Conservation (phyloP, 176 grass and related monocot genomes). For the Musa beccarii region DNA sequence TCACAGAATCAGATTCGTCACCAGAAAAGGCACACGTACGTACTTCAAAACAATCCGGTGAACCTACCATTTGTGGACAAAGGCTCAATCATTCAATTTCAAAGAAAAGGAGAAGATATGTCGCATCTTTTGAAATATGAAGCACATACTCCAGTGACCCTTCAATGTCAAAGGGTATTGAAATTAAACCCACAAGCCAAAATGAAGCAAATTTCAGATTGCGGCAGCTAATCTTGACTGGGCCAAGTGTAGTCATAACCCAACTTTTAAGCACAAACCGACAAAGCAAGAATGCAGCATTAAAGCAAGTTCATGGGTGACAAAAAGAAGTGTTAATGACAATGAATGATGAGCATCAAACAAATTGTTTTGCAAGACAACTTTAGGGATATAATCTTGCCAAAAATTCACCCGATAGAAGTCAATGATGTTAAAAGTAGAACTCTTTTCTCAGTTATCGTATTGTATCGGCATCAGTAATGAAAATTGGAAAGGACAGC, state of each 20-base stretch:
- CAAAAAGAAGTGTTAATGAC: no score
- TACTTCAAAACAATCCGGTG: neutral
- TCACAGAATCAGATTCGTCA: slow-evolving; percentile 3
- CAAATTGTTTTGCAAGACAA: no score
- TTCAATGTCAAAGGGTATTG: neutral
- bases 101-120: neutral
- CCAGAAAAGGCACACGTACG: neutral
- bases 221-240: no score
- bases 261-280: no score
- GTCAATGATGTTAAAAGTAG: neutral
- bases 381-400: neutral
- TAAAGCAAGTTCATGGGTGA: no score
- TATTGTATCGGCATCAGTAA: no score
- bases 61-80: neutral
- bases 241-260: no score
- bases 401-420: neutral
- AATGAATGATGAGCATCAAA: no score
- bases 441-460: neutral
- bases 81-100: neutral
- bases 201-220: no score
- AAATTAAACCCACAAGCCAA: neutral
- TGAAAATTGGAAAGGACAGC: no score
- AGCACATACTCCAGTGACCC: neutral
- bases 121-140: neutral
- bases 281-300: no score